Evolutionary conservation across 2,329 filamentous ascomycete genomes (phyloP).

Genomic region (Fusarium fujikuroi): DNA sequence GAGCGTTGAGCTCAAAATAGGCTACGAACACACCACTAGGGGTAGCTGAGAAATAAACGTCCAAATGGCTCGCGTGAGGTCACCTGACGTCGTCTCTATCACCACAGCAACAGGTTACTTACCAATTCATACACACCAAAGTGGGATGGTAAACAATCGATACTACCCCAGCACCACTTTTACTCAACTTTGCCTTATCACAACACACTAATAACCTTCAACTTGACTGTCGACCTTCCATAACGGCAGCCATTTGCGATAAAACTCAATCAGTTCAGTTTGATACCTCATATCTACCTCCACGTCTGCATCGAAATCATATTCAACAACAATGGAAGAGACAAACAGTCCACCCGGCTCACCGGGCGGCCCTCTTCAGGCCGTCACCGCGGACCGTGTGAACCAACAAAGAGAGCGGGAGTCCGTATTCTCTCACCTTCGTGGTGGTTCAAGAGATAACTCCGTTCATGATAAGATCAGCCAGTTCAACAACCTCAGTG

Average conservation of each 20-base stretch:
- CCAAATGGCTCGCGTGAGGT: constrained; percentile 4
- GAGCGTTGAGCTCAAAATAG: not conserved
- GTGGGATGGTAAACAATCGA: constrained; percentile 43
- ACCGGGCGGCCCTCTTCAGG: constrained; percentile 67
- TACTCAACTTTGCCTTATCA: constrained; percentile 11
- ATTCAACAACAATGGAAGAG: constrained; percentile 33
- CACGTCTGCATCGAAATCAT: not conserved
- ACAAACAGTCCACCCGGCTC: constrained; percentile 62
- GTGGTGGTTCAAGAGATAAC: constrained; percentile 62
- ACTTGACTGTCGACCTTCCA: constrained; percentile 7
- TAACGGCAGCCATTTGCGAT: constrained; percentile 9
- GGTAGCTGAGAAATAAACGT: not conserved
- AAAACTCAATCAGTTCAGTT: constrained; percentile 3
- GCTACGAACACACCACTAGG: constrained; percentile 31
- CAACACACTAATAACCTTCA: constrained; percentile 33
- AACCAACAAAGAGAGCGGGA: constrained; percentile 60
- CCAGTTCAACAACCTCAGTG: constrained; percentile 76
- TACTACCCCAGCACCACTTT: constrained; percentile 24
- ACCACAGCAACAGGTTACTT: constrained; percentile 16
- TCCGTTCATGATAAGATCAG: constrained; percentile 75
- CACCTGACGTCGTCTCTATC: constrained; percentile 28
- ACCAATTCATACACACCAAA: constrained; percentile 14
- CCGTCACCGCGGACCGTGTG: constrained; percentile 71
- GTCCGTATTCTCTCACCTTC: constrained; percentile 51
- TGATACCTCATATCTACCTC: not conserved